Evolutionary conservation across 1,284 basidiomycete genomes (phyloP), one percentile per base, ranked within the genome.

Genomic region (Tremellales sp.): DNA sequence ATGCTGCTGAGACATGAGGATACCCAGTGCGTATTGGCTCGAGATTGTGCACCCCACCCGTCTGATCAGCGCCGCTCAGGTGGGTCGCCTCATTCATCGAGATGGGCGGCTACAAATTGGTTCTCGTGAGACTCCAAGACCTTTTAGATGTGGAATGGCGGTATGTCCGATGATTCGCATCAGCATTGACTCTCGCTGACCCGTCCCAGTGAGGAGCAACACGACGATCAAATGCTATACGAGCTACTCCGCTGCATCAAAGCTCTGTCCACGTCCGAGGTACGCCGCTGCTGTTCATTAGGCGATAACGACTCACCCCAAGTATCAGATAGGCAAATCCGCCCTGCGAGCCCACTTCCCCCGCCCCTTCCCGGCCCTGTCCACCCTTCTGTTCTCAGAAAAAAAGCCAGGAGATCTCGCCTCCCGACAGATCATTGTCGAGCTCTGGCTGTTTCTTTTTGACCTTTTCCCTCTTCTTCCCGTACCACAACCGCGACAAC

Each of bases 111-210:
- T 98, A 97, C 63, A 78, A 80, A 4, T 84, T 85, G 1, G 74
- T 99, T 31, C 71, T 97, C 21, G 84, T 83, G 1, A 79, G 91
- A 38, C 73, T 98, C n/a, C 87, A 91, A 52, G 94, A 98, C 69
- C 78, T 98, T 9, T 77, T 98, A 0, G 86, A 90, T 55, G 82
- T 97, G 40, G 94, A 98, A 74, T 99, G 94, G 94, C 83, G 92
- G 88, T 89, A 56, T 57, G 80, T 70, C 5, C 32, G 33, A 22
- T 35, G 1, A 19, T 39, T 19, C 22, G 6, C 19, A 16, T 13
- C 10, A 14, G 12, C 27, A 18, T 21, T 36, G 16, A 36, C 18
- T 9, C n/a, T n/a, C n/a, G n/a, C n/a, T n/a, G n/a, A n/a, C n/a
- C n/a, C n/a, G 32, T 42, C 37, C 3, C 58, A 91, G 92, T 53